Base-by-base conservation (phyloP, 371 early-diverging fungal genomes). In the Apophysomyces trapeziformis region DNA sequence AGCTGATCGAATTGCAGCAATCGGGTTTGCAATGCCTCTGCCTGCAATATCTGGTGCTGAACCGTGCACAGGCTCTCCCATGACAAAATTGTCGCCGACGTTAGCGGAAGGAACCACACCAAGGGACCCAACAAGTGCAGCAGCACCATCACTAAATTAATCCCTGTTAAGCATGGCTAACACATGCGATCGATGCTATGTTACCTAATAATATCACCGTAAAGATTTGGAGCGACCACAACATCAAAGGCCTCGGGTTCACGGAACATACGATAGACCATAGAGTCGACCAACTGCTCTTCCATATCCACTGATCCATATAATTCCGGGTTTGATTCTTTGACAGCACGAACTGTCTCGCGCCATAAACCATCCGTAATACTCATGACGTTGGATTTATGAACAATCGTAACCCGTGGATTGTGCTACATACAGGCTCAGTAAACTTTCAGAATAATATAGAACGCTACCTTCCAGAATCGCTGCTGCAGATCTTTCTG, bases 31-130 rank as follows among this genome's bases (percentile, higher is more conserved):
- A 73, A 94, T 95, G 67, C 93, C 93, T 78, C 93, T 90, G 39
- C 96, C 96, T 12, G 94, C 95, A 78, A 97, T 97, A 84, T 97
- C 97, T 3, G 97, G 97, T 11, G 96, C 97, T 14, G 95, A 95
- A 14, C 97, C 97, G 71, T 97, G 97, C 12, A 97, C 94, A 7
- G 98, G 98, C 72, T 97, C 98, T 61, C 95, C 96, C 58, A 97
- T 86, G 16, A 93, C 95, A 85, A 97, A 96, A 66, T 68, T 73
- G 74, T 95, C 95, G 59, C 97, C 97, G 8, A 96, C 94, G 68
- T 96, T 96, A 46, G 96, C 95, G 64, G 94, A 90, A 43, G 97
- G 96, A 38, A 98, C 96, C 39, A 98, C 85, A 54, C 98, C 98
- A 62, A 96, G 83, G 63, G 92, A 91, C 18, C 98, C 98, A 7